Evolutionary conservation across 306 rosid species (phyloP), one percentile per base, ranked within the genome.

Genomic region (Gynostemma pentaphyllum): DNA sequence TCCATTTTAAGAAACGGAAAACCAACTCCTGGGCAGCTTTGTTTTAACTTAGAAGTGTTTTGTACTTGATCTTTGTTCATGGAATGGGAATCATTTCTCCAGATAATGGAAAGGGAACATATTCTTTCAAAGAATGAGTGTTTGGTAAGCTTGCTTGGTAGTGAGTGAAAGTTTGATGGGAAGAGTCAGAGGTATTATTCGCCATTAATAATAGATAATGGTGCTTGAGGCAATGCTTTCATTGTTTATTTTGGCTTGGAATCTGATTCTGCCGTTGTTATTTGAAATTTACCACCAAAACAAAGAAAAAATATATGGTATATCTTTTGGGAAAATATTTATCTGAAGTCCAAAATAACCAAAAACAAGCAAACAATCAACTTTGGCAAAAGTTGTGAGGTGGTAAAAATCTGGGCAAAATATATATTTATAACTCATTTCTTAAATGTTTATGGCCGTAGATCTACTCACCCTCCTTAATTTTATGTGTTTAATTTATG

Each of bases 131-230:
- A 22, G 48, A 37, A 1, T 37, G 65, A 60, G 65, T 60, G 6
- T 60, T 60, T 9, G 40, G 24, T 28, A 60, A 60, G 48, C 65
- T 22, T 60, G 7, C 21, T 39, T 36, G n/a, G n/a, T n/a, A n/a
- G 47, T 37, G 30, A 22, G 30, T 16, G 41, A 44, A 59, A 4
- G 57, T 13, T 51, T 51, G 57, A 34, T 51, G 57, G 56, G 57
- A 51, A 51, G 37, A 7, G 7, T 2, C 29, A 4, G 36, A 7
- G 59, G 19, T 11, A 60, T 60, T 39, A 60, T 60, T 60, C 65
- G 13, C 65, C 65, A 60, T 60, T 60, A 60, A 60, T 14, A 60
- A 60, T 16, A 22, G 64, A n/a, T n/a, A n/a, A 32, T 32, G 37
- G 37, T 7, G 37, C 37, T 32, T 7, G 37, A 22, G 16, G 13